These are phyloP conservation scores for Talaromyces atroroseus DNA, from an alignment of 2,329 filamentous ascomycete species.

Conservation along the genomic window DNA sequence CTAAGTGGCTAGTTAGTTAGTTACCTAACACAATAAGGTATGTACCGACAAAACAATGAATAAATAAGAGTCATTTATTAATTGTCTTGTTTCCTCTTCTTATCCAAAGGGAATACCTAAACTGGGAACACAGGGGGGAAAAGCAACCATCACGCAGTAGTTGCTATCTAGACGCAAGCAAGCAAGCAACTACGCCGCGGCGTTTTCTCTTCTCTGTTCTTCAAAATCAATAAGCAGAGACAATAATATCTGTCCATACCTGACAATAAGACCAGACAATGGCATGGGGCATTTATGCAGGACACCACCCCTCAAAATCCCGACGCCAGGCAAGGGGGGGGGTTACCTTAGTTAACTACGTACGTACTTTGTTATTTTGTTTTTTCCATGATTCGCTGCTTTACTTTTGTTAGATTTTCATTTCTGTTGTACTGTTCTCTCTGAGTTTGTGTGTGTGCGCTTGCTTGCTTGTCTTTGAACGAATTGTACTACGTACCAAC, in stretches of 20 bases:
- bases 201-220: background rate
- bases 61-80: background rate
- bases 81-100: background rate
- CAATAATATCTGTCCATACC: background rate
- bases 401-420: conserved; percentile 12
- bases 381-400: conserved; percentile 29
- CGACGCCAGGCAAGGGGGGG: conserved; percentile 23
- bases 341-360: conserved; percentile 4
- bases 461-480: background rate
- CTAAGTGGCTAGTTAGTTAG: background rate
- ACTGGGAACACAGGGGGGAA: background rate
- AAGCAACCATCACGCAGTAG: background rate
- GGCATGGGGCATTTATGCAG: conserved; percentile 11
- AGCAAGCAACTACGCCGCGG: too few relatives aligned
- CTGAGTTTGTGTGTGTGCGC: too few relatives aligned
- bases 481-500: conserved; percentile 1
- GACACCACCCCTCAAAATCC: background rate
- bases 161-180: too few relatives aligned
- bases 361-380: background rate
- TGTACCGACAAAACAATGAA: background rate
- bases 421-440: background rate
- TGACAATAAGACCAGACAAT: background rate
- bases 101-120: too few relatives aligned
- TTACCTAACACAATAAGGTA: background rate
- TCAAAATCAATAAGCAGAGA: background rate